These are phyloP conservation scores for Jatropha multifida DNA, from an alignment of 441 rosid genomes.

Conservation along the genomic window DNA sequence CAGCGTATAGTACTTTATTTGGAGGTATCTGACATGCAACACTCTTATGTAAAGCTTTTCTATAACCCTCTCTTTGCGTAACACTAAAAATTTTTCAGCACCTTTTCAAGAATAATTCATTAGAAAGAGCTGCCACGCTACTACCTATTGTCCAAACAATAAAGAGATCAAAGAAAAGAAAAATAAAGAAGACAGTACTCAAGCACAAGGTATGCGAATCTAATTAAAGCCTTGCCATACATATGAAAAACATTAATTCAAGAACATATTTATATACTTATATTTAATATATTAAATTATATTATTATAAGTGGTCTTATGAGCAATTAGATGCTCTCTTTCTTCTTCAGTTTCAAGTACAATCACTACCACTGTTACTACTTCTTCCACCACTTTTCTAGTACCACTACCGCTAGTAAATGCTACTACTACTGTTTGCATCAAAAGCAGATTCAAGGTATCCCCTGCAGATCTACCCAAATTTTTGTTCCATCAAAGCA, in stretches of 20 bases:
- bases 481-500: slow-evolving; percentile 19
- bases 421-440: slow-evolving; percentile 35
- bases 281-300: neutral
- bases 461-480: slow-evolving; percentile 31
- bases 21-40: slow-evolving; percentile 27
- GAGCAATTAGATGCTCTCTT: slow-evolving; percentile 5
- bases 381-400: slow-evolving; percentile 24
- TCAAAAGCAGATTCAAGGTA: slow-evolving; percentile 36
- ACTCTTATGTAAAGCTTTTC: slow-evolving; percentile 21
- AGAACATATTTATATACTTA: neutral
- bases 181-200: neutral
- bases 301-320: neutral
- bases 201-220: neutral
- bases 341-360: slow-evolving; percentile 19
- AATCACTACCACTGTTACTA: slow-evolving; percentile 20
- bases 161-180: neutral
- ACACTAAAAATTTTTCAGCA: neutral
- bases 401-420: slow-evolving; percentile 15
- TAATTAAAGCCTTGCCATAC: too few species aligned
- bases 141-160: neutral
- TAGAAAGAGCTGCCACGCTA: too few species aligned
- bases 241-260: too few species aligned
- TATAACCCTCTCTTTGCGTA: slow-evolving; percentile 4
- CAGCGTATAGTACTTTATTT: slow-evolving; percentile 2
- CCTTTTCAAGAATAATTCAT: neutral